Evolutionary conservation across 2,329 filamentous ascomycete genomes (phyloP).

Genomic region (Zasmidium angulare): DNA sequence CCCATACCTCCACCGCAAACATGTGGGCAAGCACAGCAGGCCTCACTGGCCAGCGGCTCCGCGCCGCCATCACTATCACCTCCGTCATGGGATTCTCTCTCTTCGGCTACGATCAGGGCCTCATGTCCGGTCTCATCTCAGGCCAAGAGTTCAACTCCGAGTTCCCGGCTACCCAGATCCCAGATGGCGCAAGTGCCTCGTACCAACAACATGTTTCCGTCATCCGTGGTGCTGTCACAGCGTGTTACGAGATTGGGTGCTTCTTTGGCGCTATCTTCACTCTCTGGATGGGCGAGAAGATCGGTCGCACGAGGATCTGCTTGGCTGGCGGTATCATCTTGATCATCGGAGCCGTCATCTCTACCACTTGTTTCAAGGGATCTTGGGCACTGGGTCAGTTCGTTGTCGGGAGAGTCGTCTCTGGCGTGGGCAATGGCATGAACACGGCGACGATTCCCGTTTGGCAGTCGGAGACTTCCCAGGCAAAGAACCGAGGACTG

Average conservation of each 20-base stretch:
- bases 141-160: neutral
- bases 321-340: conserved; percentile 48
- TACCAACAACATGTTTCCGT: neutral
- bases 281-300: conserved; percentile 47
- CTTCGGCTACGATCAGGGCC: neutral
- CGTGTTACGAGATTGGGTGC: conserved; percentile 61
- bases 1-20: neutral
- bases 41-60: neutral
- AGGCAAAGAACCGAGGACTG: conserved; percentile 31
- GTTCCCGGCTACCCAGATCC: neutral
- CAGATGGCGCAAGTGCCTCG: neutral
- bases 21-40: neutral
- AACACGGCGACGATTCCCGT: conserved; percentile 37
- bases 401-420: conserved; percentile 50
- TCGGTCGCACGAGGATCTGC: conserved; percentile 51
- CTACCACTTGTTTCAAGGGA: conserved; percentile 7
- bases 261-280: conserved; percentile 56
- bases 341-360: conserved; percentile 45
- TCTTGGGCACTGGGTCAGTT: conserved; percentile 41
- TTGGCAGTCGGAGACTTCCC: conserved; percentile 47
- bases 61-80: neutral
- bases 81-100: neutral
- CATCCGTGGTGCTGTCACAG: conserved; percentile 44
- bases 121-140: neutral
- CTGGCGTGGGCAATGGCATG: conserved; percentile 47